Conservation (phyloP, 108 stramenopile genomes). For the Fragilaria crotonensis region DNA sequence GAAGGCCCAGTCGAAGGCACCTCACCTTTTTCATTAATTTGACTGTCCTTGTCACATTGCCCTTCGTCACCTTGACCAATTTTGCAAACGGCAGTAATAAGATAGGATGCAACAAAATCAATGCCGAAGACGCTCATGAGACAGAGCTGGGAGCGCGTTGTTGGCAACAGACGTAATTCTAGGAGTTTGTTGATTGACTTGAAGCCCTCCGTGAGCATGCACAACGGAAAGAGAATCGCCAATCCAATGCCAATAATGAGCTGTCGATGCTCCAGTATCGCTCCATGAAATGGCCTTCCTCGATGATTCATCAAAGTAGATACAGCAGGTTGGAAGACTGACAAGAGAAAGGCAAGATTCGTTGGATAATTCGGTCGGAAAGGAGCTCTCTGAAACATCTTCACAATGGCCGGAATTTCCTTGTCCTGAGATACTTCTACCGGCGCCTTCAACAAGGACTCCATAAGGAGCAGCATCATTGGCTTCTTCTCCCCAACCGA, state of each 20-base stretch:
- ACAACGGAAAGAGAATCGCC: constrained; percentile 8
- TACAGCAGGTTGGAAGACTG: constrained; percentile 50
- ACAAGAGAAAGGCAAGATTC: constrained; percentile 52
- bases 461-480: neutral
- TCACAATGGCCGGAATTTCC: constrained; percentile 8
- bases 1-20: neutral
- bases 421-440: neutral
- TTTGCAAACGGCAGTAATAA: neutral
- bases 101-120: constrained; percentile 9
- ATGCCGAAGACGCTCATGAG: constrained; percentile 10
- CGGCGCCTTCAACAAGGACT: neutral
- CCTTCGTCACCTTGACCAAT: neutral
- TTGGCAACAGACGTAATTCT: constrained; percentile 16
- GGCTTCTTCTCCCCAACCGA: neutral
- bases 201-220: constrained; percentile 11
- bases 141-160: neutral
- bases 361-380: constrained; percentile 59
- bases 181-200: constrained; percentile 15
- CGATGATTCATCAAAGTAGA: constrained; percentile 42
- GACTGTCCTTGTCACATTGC: neutral
- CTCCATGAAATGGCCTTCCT: constrained; percentile 43
- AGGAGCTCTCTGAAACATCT: constrained; percentile 29
- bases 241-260: constrained; percentile 6
- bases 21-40: neutral
- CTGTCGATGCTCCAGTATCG: constrained; percentile 35